phyloP scores from a whole-genome alignment of 352 stramenopile species.

The Phytophthora tentaculata region DNA sequence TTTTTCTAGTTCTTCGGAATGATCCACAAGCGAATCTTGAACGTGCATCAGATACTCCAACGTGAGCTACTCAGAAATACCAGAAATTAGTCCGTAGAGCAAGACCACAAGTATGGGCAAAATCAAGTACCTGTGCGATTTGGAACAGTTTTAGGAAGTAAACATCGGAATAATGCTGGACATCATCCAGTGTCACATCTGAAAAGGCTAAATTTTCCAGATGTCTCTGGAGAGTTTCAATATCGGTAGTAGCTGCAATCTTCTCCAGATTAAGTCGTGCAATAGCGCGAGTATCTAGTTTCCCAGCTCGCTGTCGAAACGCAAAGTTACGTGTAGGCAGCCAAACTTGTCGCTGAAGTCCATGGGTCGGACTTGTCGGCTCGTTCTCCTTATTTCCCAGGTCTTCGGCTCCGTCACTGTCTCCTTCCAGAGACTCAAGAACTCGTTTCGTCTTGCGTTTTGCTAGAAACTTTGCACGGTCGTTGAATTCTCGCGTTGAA shows the following conservation, averaged over 20 bases:
- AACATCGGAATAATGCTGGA: slow-evolving; percentile 84
- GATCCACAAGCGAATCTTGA: slow-evolving; percentile 77
- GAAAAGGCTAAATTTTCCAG: slow-evolving; percentile 85
- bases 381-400: slow-evolving; percentile 29
- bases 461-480: slow-evolving; percentile 34
- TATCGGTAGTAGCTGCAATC: slow-evolving; percentile 77
- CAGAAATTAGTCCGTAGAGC: not conserved
- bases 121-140: slow-evolving; percentile 64
- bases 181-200: slow-evolving; percentile 82
- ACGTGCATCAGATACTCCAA: slow-evolving; percentile 87
- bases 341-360: slow-evolving; percentile 58
- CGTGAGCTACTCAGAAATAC: slow-evolving; percentile 56
- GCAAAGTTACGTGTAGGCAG: slow-evolving; percentile 74
- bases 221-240: slow-evolving; percentile 77
- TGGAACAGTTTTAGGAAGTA: slow-evolving; percentile 91
- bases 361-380: slow-evolving; percentile 11
- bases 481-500: slow-evolving; percentile 27
- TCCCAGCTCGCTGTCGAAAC: slow-evolving; percentile 77
- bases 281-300: slow-evolving; percentile 78
- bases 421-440: not conserved
- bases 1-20: slow-evolving; percentile 68
- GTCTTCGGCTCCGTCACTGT: slow-evolving; percentile 17
- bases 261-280: slow-evolving; percentile 72
- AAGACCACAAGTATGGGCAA: not conserved
- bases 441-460: slow-evolving; percentile 19